Conservation (phyloP, 177 flowering plant genomes). For the Vitis hybrid region DNA sequence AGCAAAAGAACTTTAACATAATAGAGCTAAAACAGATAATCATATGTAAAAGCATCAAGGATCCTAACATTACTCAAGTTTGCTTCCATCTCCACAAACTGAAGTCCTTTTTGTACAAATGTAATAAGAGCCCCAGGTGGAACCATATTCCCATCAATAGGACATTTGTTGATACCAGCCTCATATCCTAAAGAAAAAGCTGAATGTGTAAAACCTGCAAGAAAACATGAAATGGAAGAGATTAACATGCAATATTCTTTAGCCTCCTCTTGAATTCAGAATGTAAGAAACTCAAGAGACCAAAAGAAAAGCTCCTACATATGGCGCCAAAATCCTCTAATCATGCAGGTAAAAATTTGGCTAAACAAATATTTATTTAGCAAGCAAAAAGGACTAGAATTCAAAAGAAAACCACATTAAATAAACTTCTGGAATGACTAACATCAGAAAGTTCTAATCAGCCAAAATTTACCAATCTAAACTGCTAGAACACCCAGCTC, state of each 20-base stretch:
- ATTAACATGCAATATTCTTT: neutral
- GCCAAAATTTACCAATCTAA: too few relatives aligned
- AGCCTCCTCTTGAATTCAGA: too few relatives aligned
- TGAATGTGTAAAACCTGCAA: constrained; percentile 49
- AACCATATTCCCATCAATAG: constrained; percentile 50
- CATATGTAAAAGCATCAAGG: constrained; percentile 6
- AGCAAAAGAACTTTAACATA: neutral
- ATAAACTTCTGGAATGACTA: too few relatives aligned
- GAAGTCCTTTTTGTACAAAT: constrained; percentile 51
- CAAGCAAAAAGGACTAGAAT: too few relatives aligned
- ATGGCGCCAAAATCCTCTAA: too few relatives aligned
- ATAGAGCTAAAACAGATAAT: neutral
- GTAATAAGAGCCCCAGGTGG: constrained; percentile 55
- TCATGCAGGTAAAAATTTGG: too few relatives aligned
- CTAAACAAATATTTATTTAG: too few relatives aligned
- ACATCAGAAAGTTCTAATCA: too few relatives aligned
- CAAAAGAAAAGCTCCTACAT: too few relatives aligned
- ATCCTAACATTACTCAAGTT: constrained; percentile 46
- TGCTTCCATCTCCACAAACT: constrained; percentile 56
- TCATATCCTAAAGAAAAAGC: constrained; percentile 53
- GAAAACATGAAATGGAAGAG: neutral
- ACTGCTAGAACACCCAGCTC: too few relatives aligned
- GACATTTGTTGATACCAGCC: constrained; percentile 46
- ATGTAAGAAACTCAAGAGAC: too few relatives aligned
- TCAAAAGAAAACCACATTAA: too few relatives aligned